Percentiles rank a stretch among this genome's conserved stretches.
phyloP scores from a whole-genome alignment of 495 filamentous ascomycete genomes.

The Penicillium soppii region DNA sequence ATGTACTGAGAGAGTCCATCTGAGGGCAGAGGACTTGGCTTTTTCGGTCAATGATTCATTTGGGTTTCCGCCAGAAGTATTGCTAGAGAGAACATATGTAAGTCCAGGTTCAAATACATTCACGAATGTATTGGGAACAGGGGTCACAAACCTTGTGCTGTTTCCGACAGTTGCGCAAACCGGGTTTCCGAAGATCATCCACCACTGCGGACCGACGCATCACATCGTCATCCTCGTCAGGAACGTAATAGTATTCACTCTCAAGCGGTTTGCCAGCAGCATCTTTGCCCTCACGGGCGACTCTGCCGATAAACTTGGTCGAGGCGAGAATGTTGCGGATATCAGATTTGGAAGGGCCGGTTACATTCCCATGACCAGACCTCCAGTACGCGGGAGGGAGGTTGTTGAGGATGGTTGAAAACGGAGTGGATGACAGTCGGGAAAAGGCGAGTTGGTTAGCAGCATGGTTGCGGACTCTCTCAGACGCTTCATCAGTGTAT shows the following conservation, averaged over 20 bases:
- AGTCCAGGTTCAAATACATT: constrained; percentile 8
- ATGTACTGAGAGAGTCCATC: constrained; percentile 41
- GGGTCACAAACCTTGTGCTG: constrained; percentile 81
- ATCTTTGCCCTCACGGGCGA: constrained; percentile 89
- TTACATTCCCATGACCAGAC: constrained; percentile 37
- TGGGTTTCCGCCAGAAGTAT: constrained; percentile 92
- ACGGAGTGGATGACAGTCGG: constrained; percentile 85
- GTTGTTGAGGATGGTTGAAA: constrained; percentile 82
- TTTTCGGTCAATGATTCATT: constrained; percentile 33
- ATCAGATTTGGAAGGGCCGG: constrained; percentile 55
- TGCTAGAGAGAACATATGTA: constrained; percentile 53
- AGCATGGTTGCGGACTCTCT: constrained; percentile 68
- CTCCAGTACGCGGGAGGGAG: constrained; percentile 67
- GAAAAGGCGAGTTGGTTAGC: constrained; percentile 97
- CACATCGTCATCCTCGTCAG: constrained; percentile 81
- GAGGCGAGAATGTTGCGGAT: constrained; percentile 68
- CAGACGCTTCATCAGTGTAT: constrained; percentile 33
- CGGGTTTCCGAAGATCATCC: constrained; percentile 80
- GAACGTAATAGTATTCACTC: constrained; percentile 97
- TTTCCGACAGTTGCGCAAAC: constrained; percentile 83
- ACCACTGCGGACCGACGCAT: constrained; percentile 80
- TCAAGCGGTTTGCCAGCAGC: constrained; percentile 91
- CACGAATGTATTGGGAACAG: not conserved
- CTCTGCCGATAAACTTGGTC: constrained; percentile 79
- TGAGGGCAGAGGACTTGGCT: not conserved